Evolutionary conservation across 1,284 basidiomycete species (phyloP), one percentile per base, ranked within the genome.

Genomic region (Cryptococcus floricola): DNA sequence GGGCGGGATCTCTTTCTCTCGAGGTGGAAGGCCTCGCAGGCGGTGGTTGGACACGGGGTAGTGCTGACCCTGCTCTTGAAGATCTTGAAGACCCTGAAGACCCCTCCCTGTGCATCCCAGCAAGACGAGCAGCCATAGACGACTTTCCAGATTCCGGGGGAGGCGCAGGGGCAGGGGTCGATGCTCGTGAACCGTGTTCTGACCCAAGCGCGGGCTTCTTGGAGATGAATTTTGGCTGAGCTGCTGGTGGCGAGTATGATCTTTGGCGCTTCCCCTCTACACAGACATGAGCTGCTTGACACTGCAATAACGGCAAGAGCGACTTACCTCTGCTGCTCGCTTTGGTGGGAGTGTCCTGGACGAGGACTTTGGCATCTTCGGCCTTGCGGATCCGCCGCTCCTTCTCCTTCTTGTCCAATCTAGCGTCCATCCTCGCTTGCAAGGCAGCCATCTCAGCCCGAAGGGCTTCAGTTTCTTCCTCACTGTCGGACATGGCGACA

Each of bases 81-180:
- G 31, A 34, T 34, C 31, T 34, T 10, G 31, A 34, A 6, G 31
- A 34, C 31, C 31, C 31, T 6, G 31, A 34, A 10, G 31, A 34
- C 6, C 23, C 23, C 23, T 34, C 7, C 6, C 31, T 34, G 31
- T 34, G 31, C 31, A 34, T 34, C 31, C 7, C 31, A 10, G 31
- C 31, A 34, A 34, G 31, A 8, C 31, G 31, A 34, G 31, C 1
- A 34, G 31, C 31, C 31, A 34, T 34, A 10, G 31, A 34, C 31
- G 31, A 34, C 3, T 10, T 34, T 2, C 4, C 31, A 34, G 92
- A 90, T 0, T 92, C 92, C 41, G 84, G 79, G 56, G 83, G 75
- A 5, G 96, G 80, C 13, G 87, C 82, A 62, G 93, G 86, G 8
- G 91, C 74, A 14, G 96, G 74, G 0, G 23, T 23, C 23, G 23